Evolutionary conservation across 441 rosid species (phyloP).

Genomic region (Gossypium davidsonii): DNA sequence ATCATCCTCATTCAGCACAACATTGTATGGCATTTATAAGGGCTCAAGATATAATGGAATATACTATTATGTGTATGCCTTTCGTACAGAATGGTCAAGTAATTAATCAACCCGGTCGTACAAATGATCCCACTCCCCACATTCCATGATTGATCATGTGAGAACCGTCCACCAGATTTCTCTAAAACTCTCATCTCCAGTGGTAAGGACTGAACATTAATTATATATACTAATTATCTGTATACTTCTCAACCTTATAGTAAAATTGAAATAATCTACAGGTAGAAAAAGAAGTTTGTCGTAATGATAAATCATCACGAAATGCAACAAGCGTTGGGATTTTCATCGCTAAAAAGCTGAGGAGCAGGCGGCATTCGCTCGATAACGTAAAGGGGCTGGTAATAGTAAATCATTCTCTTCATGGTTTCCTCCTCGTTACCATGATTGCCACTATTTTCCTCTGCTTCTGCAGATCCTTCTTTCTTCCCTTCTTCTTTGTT

Average conservation of each 20-base stretch:
- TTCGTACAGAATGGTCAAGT: background rate
- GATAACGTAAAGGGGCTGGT: constrained; percentile 54
- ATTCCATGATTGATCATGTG: background rate
- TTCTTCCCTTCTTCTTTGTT: constrained; percentile 9
- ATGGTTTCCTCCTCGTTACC: constrained; percentile 39
- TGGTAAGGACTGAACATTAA: background rate
- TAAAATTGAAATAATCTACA: background rate
- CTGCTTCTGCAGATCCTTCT: constrained; percentile 10
- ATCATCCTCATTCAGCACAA: too few species aligned
- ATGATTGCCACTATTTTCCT: background rate
- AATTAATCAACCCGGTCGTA: background rate
- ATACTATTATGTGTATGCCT: too few species aligned
- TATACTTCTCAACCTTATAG: background rate
- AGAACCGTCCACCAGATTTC: constrained; percentile 13
- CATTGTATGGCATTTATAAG: too few species aligned
- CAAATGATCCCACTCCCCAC: background rate
- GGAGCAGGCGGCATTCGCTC: constrained; percentile 81
- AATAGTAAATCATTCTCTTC: constrained; percentile 56
- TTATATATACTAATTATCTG: background rate
- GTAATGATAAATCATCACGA: constrained; percentile 13
- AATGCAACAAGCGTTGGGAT: constrained; percentile 85
- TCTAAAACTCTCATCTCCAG: constrained; percentile 8
- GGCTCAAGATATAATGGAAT: too few species aligned
- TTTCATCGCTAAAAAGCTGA: constrained; percentile 89
- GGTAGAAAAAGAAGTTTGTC: background rate